These are phyloP conservation scores for Corrigiola litoralis DNA, from an alignment of 179 eudicot genomes.

Conservation along the genomic window DNA sequence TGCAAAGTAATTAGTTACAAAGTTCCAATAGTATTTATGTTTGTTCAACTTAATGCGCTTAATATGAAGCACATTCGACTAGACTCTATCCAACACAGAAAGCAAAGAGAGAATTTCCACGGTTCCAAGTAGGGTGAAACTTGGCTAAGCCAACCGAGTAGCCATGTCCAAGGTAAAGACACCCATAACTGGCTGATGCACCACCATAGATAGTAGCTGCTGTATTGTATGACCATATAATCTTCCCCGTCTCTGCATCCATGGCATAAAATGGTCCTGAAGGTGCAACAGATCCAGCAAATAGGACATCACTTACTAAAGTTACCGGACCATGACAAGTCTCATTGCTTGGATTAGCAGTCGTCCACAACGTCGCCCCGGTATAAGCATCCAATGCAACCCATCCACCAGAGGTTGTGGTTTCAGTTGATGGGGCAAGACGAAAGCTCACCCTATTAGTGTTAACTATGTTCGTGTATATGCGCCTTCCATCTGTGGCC, in stretches of 20 bases:
- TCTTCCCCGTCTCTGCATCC: constrained; percentile 27
- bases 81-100: constrained; percentile 28
- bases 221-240: constrained; percentile 43
- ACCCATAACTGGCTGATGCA: constrained; percentile 34
- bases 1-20: neutral
- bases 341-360: constrained; percentile 43
- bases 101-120: constrained; percentile 34
- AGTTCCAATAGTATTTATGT: neutral
- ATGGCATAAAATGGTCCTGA: constrained; percentile 48
- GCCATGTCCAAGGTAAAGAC: constrained; percentile 40
- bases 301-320: constrained; percentile 44
- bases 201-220: constrained; percentile 40
- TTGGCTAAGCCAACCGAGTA: constrained; percentile 22
- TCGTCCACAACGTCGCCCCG: constrained; percentile 42
- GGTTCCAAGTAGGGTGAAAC: constrained; percentile 29
- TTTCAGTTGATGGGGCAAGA: constrained; percentile 37
- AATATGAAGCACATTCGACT: neutral
- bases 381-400: constrained; percentile 43
- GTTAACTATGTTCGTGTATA: constrained; percentile 59
- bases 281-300: constrained; percentile 40
- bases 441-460: constrained; percentile 24
- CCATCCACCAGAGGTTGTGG: constrained; percentile 48
- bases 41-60: neutral
- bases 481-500: constrained; percentile 41
- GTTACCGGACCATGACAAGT: constrained; percentile 46